Base-by-base conservation (phyloP, 495 filamentous ascomycete species). In the Aspergillus sclerotioniger region DNA sequence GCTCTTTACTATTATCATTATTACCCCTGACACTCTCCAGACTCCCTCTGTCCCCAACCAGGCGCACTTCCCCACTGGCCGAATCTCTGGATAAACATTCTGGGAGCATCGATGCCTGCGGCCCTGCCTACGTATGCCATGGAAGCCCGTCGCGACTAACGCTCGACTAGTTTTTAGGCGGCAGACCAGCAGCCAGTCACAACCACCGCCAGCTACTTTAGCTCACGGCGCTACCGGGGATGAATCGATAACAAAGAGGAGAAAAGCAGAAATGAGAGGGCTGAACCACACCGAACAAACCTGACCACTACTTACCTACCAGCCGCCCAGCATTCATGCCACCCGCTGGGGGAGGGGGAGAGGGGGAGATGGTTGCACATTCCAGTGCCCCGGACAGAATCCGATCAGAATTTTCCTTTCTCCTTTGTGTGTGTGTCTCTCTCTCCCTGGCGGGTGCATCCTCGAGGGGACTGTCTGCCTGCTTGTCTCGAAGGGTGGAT, bases 51-150 rank as follows among this genome's bases (percentile, higher is more conserved):
- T 41, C 37, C 37, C 37, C 37, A 5, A 25, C 37, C 37, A 5
- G 5, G 25, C 37, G 10, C 37, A 41, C 13, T 6, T 41, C 13
- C 37, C 13, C 37, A 6, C 37, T 41, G 9, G 3, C 33, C 33
- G 37, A 15, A 5, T 25, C 25, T 3, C 25, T 25, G 25, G 25
- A 25, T 25, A 25, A 25, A 25, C 37, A 41, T n/a, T 41, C 37
- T 41, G 37, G 25, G 25, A 25, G 25, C 25, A 25, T 25, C 25
- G 25, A 25, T 25, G 25, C 25, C 25, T 25, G n/a, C n/a, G n/a
- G n/a, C n/a, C n/a, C 35, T 39, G 37, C 37, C 37, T 41, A 41
- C 37, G 37, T 41, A 41, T 41, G 37, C 37, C 37, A 41, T 41
- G 37, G 37, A 25, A 12, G 37, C 37, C n/a, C 12, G 37, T n/a